Evolutionary conservation across 192 early-diverging fungal species (phyloP).

Genomic region (Borealophlyctis nickersoniae): DNA sequence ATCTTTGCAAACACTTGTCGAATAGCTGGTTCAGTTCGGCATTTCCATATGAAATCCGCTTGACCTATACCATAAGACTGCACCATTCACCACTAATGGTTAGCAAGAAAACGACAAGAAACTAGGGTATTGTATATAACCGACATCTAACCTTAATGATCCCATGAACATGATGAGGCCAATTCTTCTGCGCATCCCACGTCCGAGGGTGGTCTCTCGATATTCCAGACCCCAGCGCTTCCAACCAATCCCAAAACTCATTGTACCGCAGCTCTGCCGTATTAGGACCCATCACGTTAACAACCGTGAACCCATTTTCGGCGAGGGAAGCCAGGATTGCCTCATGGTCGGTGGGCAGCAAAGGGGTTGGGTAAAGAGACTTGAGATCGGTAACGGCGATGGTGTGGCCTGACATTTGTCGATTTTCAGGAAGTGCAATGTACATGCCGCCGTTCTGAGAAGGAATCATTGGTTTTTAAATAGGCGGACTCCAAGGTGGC

Average conservation of each 20-base stretch:
- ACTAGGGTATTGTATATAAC: no score
- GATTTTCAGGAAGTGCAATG: no score
- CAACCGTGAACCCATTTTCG: not conserved
- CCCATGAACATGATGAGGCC: not conserved
- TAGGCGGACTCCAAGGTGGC: no score
- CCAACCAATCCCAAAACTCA: not conserved
- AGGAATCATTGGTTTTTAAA: no score
- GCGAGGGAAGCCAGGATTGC: not conserved
- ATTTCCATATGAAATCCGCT: not conserved
- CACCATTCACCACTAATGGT: no score
- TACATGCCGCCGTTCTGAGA: no score
- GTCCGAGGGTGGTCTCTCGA: not conserved
- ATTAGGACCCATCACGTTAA: not conserved
- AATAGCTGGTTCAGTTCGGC: not conserved
- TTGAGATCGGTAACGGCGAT: no score
- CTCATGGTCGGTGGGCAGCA: not conserved
- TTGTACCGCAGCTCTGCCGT: not conserved
- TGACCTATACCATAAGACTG: not conserved
- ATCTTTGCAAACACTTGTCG: slow-evolving; percentile 9
- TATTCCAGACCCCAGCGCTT: not conserved
- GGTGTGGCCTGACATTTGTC: no score
- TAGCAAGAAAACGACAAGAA: no score
- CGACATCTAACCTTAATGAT: not conserved
- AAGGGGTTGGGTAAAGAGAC: no score
- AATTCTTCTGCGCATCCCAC: not conserved